These are phyloP conservation scores for Yamadazyma scolyti DNA, from an alignment of 805 yeast genomes.

Conservation along the genomic window DNA sequence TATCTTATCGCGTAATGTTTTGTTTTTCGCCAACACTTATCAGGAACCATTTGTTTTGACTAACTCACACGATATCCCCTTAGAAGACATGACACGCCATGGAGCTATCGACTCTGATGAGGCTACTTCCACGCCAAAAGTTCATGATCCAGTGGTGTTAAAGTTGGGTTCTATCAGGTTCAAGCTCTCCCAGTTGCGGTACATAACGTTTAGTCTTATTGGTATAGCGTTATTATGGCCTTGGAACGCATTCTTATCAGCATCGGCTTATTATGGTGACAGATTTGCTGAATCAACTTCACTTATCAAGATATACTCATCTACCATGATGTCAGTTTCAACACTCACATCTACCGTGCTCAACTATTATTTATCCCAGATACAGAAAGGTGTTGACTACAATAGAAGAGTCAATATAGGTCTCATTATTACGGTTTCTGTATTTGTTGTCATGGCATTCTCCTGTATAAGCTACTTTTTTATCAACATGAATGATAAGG, in stretches of 20 bases:
- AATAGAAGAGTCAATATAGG: conserved; percentile 58
- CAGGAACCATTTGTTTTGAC: neutral
- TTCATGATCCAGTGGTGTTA: conserved; percentile 18
- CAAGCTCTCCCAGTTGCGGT: conserved; percentile 35
- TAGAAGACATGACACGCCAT: conserved; percentile 14
- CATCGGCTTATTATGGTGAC: conserved; percentile 73
- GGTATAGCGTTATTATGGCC: conserved; percentile 93
- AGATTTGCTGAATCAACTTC: conserved; percentile 50
- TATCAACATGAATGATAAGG: conserved; percentile 30
- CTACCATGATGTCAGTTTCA: conserved; percentile 85
- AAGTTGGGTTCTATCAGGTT: conserved; percentile 5
- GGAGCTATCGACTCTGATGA: no score
- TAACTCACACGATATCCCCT: neutral
- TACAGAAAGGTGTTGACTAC: conserved; percentile 60
- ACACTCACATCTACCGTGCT: conserved; percentile 62
- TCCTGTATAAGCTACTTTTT: conserved; percentile 40
- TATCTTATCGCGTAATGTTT: neutral
- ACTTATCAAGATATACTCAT: conserved; percentile 59
- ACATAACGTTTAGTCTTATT: conserved; percentile 58
- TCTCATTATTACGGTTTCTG: conserved; percentile 49
- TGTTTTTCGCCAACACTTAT: neutral
- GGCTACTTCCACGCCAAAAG: no score
- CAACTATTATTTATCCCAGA: conserved; percentile 60
- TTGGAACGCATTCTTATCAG: conserved; percentile 89
- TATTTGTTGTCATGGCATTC: conserved; percentile 56